Conservation (phyloP, 495 filamentous ascomycete species). For the Podospora pseudoanserina region DNA sequence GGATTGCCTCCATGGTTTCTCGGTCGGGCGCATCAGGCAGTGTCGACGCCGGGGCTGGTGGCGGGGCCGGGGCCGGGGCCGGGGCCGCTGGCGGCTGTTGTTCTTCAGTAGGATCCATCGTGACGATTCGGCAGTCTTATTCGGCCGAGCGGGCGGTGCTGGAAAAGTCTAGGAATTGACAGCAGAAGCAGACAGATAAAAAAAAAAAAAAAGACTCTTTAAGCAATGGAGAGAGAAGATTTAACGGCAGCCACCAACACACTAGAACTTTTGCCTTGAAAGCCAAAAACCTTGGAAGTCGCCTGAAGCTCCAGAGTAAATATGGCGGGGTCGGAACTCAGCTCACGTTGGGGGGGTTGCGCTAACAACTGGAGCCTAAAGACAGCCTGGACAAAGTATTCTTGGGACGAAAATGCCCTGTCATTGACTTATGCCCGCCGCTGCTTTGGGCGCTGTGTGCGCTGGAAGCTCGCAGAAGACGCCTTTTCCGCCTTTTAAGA, state of each 20-base stretch:
- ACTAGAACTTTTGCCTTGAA: not conserved
- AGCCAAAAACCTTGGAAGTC: not conserved
- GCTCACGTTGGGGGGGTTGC: conserved; percentile 8
- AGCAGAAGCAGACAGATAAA: not conserved
- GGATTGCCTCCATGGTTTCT: conserved; percentile 42
- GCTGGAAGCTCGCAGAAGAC: not conserved
- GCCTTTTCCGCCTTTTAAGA: not conserved
- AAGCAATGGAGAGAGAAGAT: not conserved
- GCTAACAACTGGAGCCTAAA: conserved; percentile 15
- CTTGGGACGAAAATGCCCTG: not conserved
- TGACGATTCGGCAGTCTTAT: not conserved
- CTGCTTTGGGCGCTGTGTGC: not conserved
- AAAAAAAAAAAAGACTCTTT: no score
- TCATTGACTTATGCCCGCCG: not conserved
- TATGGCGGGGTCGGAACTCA: conserved; percentile 25
- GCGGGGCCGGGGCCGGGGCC: conserved; percentile 14
- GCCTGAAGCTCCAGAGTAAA: conserved; percentile 9
- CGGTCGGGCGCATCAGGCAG: conserved; percentile 31
- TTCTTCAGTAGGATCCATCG: conserved; percentile 34
- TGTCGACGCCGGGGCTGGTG: conserved; percentile 16
- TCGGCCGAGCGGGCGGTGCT: not conserved
- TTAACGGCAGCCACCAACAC: not conserved
- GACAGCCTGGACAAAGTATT: not conserved
- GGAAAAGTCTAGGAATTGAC: not conserved
- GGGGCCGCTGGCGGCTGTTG: conserved; percentile 9